Conservation (phyloP, 2,329 filamentous ascomycete species). For the Monosporascus sp. region DNA sequence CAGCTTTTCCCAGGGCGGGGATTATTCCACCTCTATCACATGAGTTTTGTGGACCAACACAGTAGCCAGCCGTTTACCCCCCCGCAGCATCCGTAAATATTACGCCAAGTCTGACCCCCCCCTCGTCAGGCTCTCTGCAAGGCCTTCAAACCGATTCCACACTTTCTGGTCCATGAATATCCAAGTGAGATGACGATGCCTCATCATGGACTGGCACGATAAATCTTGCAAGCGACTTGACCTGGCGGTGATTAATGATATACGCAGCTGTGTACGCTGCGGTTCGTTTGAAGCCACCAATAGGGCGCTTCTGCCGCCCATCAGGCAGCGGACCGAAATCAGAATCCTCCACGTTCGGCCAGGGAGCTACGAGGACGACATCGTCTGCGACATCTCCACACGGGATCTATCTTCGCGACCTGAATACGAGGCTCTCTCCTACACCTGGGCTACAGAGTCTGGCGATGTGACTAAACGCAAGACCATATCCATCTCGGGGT, state of each 20-base stretch:
- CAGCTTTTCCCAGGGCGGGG: too few species aligned
- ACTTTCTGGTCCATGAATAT: too few species aligned
- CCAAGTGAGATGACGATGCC: too few species aligned
- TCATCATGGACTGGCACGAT: slow-evolving; percentile 9
- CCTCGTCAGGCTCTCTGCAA: too few species aligned
- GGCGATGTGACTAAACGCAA: background rate
- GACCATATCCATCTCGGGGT: slow-evolving; percentile 1
- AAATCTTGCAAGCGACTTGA: slow-evolving; percentile 5
- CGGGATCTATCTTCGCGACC: background rate
- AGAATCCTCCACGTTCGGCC: slow-evolving; percentile 2
- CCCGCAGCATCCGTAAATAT: too few species aligned
- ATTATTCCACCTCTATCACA: too few species aligned
- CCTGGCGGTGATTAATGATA: background rate
- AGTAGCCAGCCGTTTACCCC: too few species aligned
- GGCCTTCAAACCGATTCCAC: too few species aligned
- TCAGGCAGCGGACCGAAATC: slow-evolving; percentile 3
- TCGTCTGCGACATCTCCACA: slow-evolving; percentile 3
- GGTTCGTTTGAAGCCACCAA: slow-evolving; percentile 4
- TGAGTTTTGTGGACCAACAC: too few species aligned
- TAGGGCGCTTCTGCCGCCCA: background rate
- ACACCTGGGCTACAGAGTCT: slow-evolving; percentile 9
- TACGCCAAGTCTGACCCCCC: too few species aligned
- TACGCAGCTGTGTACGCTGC: slow-evolving; percentile 5
- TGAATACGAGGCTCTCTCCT: slow-evolving; percentile 9
- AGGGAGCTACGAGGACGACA: background rate